Evolutionary conservation across 2,329 filamentous ascomycete species (phyloP), one percentile per base, ranked within the genome.

Genomic region (Fonsecaea erecta): DNA sequence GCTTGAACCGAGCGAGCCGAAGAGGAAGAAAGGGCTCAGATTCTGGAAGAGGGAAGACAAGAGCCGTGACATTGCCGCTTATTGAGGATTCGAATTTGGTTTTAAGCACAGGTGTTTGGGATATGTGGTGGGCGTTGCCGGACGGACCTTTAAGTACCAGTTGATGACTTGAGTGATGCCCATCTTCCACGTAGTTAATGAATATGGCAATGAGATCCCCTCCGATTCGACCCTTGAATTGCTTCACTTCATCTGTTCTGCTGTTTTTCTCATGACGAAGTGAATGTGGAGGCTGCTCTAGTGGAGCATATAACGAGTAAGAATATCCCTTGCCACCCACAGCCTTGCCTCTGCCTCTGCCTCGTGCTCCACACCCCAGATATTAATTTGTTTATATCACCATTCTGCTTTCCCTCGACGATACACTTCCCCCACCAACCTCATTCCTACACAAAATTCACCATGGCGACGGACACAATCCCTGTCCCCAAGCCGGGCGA

Each of bases 401-500:
- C 14, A 11, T 51, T 28, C 48, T 14, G 40, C 34, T n/a, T 32
- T n/a, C 32, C 14, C 24, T 11, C 21, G 11, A 16, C 35, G 1
- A 7, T 21, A 21, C 40, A 7, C 11, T 46, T 48, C 43, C 8
- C 21, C 12, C 9, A 4, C 9, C 43, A 12, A n/a, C 2, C n/a
- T 12, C 21, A 2, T 16, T 48, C 2, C 18, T 11, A 4, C 43
- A 24, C 12, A 53, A 32, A 26, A 24, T 21, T 28, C n/a, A 48
- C 37, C 9, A 68, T 68, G 64, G 67, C 67, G 35, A 58, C 66
- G 18, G 62, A 54, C n/a, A 57, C 43, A n/a, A 64, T 65, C 26
- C 67, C 69, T 18, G 68, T 70, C 3, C 70, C 70, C n/a, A 71
- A 65, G 37, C 69, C 70, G 3, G 70, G 70, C 51, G 68, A 68